Base-by-base conservation (phyloP, 768 basidiomycete genomes). In the Lanmaoa rubissima region DNA sequence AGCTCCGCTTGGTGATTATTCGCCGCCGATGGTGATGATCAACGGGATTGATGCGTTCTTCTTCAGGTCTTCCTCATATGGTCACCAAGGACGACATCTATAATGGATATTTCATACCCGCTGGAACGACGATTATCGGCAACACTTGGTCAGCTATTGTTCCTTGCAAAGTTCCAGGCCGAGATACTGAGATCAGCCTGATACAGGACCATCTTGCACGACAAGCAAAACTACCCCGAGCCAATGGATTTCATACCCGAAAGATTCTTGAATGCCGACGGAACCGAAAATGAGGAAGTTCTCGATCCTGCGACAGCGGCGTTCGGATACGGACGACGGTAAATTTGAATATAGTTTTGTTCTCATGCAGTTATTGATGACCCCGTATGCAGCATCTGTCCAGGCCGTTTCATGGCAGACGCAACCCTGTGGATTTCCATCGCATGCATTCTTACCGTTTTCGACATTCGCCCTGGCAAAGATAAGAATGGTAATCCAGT, bases 51-150 rank as follows among this genome's bases (percentile, higher is more conserved):
- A 62, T 46, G 36, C 1, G 35, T 54, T 51, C 53, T 54, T 44
- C 53, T 32, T 42, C 40, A 69, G 69, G 69, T 50, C 65, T 72
- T 50, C 71, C 70, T 36, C 70, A 72, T 42, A 72, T 68, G 61
- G 70, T 67, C 50, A 72, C 70, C 51, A 65, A 62, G 43, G 69
- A 71, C 41, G 72, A 73, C 55, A 47, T 49, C 36, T 73, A 72
- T 43, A 45, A 66, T 21, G 70, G 66, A 36, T 72, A 69, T 50
- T 68, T 70, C 53, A 72, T 72, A 40, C 70, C 70, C n/a, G 70
- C 66, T 5, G 70, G 70, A 14, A 75, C 85, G 1, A 79, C 78
- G 10, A 77, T 87, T 17, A 78, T 84, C 31, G 83, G 82, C 1
- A 87, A 85, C 60, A 77, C 82, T 19, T 86, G 85, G 84, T 78